These are phyloP conservation scores for Yamadazyma laniorum DNA, from an alignment of 805 yeast genomes.

Conservation along the genomic window DNA sequence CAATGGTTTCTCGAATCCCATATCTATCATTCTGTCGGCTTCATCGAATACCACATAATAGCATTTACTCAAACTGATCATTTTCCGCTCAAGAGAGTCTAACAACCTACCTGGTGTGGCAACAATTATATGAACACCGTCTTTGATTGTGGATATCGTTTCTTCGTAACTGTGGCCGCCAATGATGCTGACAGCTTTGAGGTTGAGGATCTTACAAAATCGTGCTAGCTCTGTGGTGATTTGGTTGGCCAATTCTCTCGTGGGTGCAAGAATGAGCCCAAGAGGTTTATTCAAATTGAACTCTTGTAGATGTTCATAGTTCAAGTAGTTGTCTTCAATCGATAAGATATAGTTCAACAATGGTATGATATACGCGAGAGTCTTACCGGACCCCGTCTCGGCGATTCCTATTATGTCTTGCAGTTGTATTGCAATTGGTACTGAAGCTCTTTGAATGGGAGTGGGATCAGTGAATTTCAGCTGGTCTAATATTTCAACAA, in stretches of 20 bases:
- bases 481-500: slow-evolving; percentile 30
- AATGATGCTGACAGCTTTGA: slow-evolving; percentile 62
- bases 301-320: slow-evolving; percentile 44
- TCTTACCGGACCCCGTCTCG: slow-evolving; percentile 95
- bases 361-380: slow-evolving; percentile 80
- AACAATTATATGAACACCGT: slow-evolving; percentile 67
- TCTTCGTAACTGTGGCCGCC: slow-evolving; percentile 89
- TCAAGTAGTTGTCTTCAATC: slow-evolving; percentile 32
- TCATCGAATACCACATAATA: slow-evolving; percentile 81
- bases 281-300: slow-evolving; percentile 62
- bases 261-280: slow-evolving; percentile 81
- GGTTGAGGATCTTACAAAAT: slow-evolving; percentile 41
- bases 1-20: slow-evolving; percentile 88
- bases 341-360: slow-evolving; percentile 50
- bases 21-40: slow-evolving; percentile 92
- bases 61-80: slow-evolving; percentile 59
- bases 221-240: slow-evolving; percentile 65
- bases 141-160: slow-evolving; percentile 56
- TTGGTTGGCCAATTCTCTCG: slow-evolving; percentile 91
- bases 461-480: slow-evolving; percentile 68
- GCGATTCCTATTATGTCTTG: slow-evolving; percentile 87
- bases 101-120: slow-evolving; percentile 94
- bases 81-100: slow-evolving; percentile 72
- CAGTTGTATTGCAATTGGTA: slow-evolving; percentile 62
- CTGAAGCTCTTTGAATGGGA: slow-evolving; percentile 86